Evolutionary conservation across 169 alveolate species (phyloP), one percentile per base, ranked within the genome.

Genomic region (Blepharisma undulans): DNA sequence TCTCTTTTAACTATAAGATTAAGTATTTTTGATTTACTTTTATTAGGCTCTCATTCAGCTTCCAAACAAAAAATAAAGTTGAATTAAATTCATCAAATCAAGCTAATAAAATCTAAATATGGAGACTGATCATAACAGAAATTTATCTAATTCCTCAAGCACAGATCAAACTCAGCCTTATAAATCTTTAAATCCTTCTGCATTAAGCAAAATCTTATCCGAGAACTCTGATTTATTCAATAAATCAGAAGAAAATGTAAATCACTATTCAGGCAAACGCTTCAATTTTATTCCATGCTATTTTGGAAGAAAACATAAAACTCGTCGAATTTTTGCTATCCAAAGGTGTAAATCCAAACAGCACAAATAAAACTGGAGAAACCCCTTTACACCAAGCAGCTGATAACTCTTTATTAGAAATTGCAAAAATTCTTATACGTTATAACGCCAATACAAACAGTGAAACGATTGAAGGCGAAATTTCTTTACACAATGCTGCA

Each of bases 311-410:
- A 48, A 48, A 48, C 12, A 48, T 48, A 48, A 48, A 1, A 48
- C 66, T 48, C 12, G 80, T 22, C 8, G 16, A 74, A 14, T 25
- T 88, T 72, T 88, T 93, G 66, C 36, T 76, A 25, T 76, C 72
- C 10, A 48, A 87, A 76, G 72, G 88, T 76, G 90, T 85, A 32
- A 89, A 92, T 90, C 32, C 29, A 1, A 90, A 93, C 71, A 88
- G 80, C 4, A 79, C 76, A 81, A 93, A 90, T 84, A 76, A 88
- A 21, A 33, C 74, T 36, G 94, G 94, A 29, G 89, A 90, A 76
- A 90, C 92, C 34, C 93, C 95, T 16, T 85, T 90, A 88, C 92
- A 93, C 71, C 29, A 90, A 32, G 82, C 92, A 36, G 94, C 95
- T 2, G n/a, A 84, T 72, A 76, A 76, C 71, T 90, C 85, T 21